Evolutionary conservation across 139 green algal genomes (phyloP).

Genomic region (Bryopsis sp.): DNA sequence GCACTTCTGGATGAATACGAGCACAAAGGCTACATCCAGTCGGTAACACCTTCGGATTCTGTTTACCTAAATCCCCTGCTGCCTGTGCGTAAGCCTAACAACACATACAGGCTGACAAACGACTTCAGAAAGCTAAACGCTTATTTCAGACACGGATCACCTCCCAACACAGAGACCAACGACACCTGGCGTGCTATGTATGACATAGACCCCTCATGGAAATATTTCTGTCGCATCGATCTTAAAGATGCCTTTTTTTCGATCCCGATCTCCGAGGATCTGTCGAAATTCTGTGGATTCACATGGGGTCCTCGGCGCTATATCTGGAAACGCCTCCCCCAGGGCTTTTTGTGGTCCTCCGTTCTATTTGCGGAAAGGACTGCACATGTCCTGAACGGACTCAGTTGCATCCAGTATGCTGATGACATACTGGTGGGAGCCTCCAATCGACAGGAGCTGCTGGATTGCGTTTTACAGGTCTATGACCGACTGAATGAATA

Average conservation of each 20-base stretch:
- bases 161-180: not conserved
- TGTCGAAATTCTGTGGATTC: slow-evolving; percentile 1
- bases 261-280: not conserved
- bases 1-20: too few relatives aligned
- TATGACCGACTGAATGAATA: slow-evolving; percentile 7
- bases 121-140: slow-evolving; percentile 18
- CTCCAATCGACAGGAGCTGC: not conserved
- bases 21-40: too few relatives aligned
- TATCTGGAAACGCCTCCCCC: slow-evolving; percentile 9
- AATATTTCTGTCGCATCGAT: slow-evolving; percentile 3
- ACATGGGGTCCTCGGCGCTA: slow-evolving; percentile 1
- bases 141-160: not conserved
- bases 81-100: too few relatives aligned
- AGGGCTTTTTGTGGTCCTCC: slow-evolving; percentile 10
- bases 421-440: slow-evolving; percentile 16
- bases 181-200: slow-evolving; percentile 10
- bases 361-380: slow-evolving; percentile 12
- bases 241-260: slow-evolving; percentile 18
- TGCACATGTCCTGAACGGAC: slow-evolving; percentile 10
- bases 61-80: too few relatives aligned
- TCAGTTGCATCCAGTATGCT: slow-evolving; percentile 6
- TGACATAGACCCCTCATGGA: slow-evolving; percentile 3
- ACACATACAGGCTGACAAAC: slow-evolving; percentile 19
- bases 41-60: too few relatives aligned
- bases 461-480: not conserved